Evolutionary conservation across 2,329 filamentous ascomycete genomes (phyloP), one percentile per base, ranked within the genome.

Genomic region (Trichoderma sp.): DNA sequence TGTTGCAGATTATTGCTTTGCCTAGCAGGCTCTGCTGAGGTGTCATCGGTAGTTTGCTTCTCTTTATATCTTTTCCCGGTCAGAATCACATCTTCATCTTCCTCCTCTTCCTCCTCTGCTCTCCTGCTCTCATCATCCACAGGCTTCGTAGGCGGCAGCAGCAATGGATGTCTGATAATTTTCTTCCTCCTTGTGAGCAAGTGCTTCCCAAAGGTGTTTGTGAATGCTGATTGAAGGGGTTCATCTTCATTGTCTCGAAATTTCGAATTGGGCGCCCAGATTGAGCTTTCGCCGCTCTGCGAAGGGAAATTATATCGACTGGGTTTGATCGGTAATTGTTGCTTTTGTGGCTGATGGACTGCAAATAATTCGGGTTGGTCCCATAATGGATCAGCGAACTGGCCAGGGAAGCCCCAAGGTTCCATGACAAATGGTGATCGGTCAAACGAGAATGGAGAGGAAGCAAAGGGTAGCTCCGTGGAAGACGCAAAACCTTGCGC

Each of bases 231-330:
- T 34, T 26, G 68, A 32, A 67, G 62, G 13, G 71, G 71, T 30
- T 71, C 57, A 17, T 73, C 68, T 20, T 74, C 26, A 71, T 74
- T 55, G 59, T 76, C 74, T 20, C 75, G 66, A 34, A 76, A 75
- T 26, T 59, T 72, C 26, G 74, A 76, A 2, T 73, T 73, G 1
- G 77, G 74, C 13, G 79, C 77, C 80, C 81, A 82, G 39, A 81
- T 81, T 3, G 81, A 82, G n/a, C 68, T 76, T 30, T 77, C 50
- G 1, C 77, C 76, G 32, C 74, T 76, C 73, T 81, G 74, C 23
- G 76, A 74, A 26, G 81, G 77, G 73, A 78, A 76, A n/a, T 80
- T 71, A 73, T 81, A 79, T 76, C 79, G 76, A 74, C 81, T 75
- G 6, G 59, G 62, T 36, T 34, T 58, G 20, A 67, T n/a, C 1